Base-by-base conservation (phyloP, 2,329 filamentous ascomycete species). In the Fusarium sarcochroum region DNA sequence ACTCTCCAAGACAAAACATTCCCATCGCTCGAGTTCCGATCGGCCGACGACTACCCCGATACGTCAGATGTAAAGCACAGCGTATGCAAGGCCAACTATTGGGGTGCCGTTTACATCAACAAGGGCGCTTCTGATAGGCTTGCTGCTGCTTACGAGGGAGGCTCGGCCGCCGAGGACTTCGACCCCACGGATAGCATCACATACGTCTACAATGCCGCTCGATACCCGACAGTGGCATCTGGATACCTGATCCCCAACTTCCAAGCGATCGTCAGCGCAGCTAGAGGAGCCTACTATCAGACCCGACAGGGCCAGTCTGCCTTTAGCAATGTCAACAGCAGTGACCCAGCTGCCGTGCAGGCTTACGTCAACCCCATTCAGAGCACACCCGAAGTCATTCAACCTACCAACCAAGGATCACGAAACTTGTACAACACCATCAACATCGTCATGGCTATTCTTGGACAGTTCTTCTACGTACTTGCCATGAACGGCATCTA, bases 391-490 rank as follows among this genome's bases (percentile, higher is more conserved):
- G 65, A 74, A 30, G 63, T 79, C 42, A 75, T 80, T 20, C 63
- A 65, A 46, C 75, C 78, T 0, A 80, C 78, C 6, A 71, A 70
- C 6, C 80, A 82, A 53, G 79, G 76, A 21, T 64, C 73, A 0
- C 73, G 76, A 14, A 66, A 76, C 11, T 69, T 80, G 6, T 77
- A 78, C 64, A 82, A 82, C 68, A 82, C 80, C 0, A 67, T 81
- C 18, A 76, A 76, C 49, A 79, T 82, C 15, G 76, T 81, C 34
- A 71, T 81, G 50, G 72, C 78, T 2, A 70, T 77, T 5, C 70
- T 82, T 1, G 74, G 77, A 25, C 66, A 75, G n/a, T 74, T 77
- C 57, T 73, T 78, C 61, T 72, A 58, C 49, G 66, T 78, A 18
- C 63, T 73, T 4, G 71, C 58, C 15, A 73, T 73, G 71, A 73